Evolutionary conservation across 305 asterid genomes (phyloP).

Genomic region (Salvia sclarea): DNA sequence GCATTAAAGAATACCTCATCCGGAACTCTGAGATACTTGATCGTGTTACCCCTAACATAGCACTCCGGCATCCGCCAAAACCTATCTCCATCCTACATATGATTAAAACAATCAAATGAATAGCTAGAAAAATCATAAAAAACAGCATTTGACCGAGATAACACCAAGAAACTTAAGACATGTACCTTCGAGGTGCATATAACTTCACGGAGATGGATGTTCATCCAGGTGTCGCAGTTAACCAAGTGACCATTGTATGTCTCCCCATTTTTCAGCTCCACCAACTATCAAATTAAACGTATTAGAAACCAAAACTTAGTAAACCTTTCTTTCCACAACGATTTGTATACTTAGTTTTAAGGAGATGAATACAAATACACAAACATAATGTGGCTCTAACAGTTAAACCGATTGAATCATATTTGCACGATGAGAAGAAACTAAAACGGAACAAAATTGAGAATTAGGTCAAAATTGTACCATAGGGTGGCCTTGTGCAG

Average conservation of each 20-base stretch:
- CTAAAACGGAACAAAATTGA: neutral
- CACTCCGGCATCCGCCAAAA: conserved; percentile 78
- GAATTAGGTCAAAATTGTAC: conserved; percentile 39
- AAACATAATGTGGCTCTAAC: neutral
- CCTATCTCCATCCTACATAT: conserved; percentile 63
- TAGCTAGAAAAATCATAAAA: neutral
- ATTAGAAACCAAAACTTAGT: conserved; percentile 1
- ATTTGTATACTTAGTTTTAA: neutral
- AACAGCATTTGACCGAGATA: neutral
- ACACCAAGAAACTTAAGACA: neutral
- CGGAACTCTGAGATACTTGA: conserved; percentile 67
- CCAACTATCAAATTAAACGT: conserved; percentile 51
- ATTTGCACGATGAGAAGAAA: too few species aligned
- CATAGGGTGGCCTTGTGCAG: conserved; percentile 97
- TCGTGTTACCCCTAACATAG: conserved; percentile 68
- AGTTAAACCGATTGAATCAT: too few species aligned
- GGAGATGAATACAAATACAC: neutral
- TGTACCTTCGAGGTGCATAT: conserved; percentile 93
- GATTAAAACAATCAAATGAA: conserved; percentile 18
- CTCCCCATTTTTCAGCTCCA: conserved; percentile 94
- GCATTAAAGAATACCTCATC: conserved; percentile 52
- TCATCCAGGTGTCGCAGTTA: conserved; percentile 98
- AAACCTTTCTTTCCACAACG: neutral
- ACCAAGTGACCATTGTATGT: conserved; percentile 96
- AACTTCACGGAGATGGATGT: conserved; percentile 98